Percentiles rank a stretch among this genome's conserved stretches.
These are phyloP conservation scores for Aspergillus kassunensis DNA, from an alignment of 495 filamentous ascomycete species.

Conservation along the genomic window DNA sequence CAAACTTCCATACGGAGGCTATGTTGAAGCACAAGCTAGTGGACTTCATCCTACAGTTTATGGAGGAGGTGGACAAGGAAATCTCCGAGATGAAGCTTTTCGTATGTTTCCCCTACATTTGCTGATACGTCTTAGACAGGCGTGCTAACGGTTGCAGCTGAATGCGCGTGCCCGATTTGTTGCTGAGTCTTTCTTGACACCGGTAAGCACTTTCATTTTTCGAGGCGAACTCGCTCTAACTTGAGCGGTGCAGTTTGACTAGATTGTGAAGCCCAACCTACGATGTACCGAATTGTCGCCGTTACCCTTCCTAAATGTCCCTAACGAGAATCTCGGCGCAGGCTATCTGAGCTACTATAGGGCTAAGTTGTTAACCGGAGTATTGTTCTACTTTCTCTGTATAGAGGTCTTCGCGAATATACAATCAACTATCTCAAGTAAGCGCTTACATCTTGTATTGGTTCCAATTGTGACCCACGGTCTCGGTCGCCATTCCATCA, in stretches of 20 bases:
- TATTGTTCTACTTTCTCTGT: background rate
- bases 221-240: background rate
- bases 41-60: constrained; percentile 97
- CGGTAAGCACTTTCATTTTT: constrained; percentile 53
- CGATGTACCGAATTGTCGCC: background rate
- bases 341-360: background rate
- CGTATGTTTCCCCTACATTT: constrained; percentile 52
- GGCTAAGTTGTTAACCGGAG: background rate
- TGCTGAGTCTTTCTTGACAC: constrained; percentile 94
- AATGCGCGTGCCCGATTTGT: constrained; percentile 98
- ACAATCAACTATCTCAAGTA: background rate
- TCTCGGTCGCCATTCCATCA: no score
- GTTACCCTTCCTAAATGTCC: background rate
- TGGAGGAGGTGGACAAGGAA: constrained; percentile 99
- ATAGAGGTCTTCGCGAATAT: background rate
- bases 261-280: constrained; percentile 9
- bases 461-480: no score
- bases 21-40: constrained; percentile 99
- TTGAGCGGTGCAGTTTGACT: constrained; percentile 35
- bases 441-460: no score
- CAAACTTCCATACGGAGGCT: constrained; percentile 95
- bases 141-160: constrained; percentile 53
- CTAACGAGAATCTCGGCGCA: background rate
- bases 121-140: constrained; percentile 7
- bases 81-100: constrained; percentile 99